Conservation (phyloP, 257 asterid genomes). For the Ballota nigra region DNA sequence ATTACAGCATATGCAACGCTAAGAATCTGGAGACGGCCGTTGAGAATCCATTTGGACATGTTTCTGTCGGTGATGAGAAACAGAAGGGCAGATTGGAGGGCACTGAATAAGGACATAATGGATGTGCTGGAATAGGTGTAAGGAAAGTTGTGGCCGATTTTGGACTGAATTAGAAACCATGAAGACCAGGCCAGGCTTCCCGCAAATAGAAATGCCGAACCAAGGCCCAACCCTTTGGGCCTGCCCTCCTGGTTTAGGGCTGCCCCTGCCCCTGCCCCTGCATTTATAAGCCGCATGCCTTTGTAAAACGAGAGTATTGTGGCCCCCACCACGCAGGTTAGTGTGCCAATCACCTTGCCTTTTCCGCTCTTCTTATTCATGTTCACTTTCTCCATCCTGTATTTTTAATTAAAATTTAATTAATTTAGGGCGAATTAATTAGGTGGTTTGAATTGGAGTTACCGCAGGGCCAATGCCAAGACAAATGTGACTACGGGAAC, state of each 20-base stretch:
- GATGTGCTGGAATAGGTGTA: slow-evolving; percentile 65
- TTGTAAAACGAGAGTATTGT: slow-evolving; percentile 52
- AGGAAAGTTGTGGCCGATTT: slow-evolving; percentile 54
- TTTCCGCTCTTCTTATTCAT: slow-evolving; percentile 49
- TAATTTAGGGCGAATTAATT: too few relatives aligned
- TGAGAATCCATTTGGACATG: slow-evolving; percentile 51
- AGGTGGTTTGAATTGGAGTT: too few relatives aligned
- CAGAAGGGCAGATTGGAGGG: slow-evolving; percentile 51
- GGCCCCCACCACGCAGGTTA: slow-evolving; percentile 52
- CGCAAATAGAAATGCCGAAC: slow-evolving; percentile 50
- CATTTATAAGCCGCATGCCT: slow-evolving; percentile 41
- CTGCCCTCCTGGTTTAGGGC: slow-evolving; percentile 18
- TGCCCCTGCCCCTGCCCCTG: background rate
- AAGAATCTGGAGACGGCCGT: slow-evolving; percentile 48
- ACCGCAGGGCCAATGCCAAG: slow-evolving; percentile 63
- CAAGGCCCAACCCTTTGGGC: slow-evolving; percentile 36
- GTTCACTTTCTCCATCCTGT: slow-evolving; percentile 63
- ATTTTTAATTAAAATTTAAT: too few relatives aligned
- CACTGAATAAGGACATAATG: slow-evolving; percentile 62
- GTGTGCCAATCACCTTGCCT: slow-evolving; percentile 59
- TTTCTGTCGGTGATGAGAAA: slow-evolving; percentile 41
- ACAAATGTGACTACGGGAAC: slow-evolving; percentile 69
- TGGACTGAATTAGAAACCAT: slow-evolving; percentile 72
- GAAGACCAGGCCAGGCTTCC: slow-evolving; percentile 67
- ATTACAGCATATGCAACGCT: slow-evolving; percentile 29